Percentiles rank a stretch among this genome's conserved stretches.
Evolutionary conservation across 176 grass and related monocot species (phyloP).

Genomic region (Lolium rigidum): DNA sequence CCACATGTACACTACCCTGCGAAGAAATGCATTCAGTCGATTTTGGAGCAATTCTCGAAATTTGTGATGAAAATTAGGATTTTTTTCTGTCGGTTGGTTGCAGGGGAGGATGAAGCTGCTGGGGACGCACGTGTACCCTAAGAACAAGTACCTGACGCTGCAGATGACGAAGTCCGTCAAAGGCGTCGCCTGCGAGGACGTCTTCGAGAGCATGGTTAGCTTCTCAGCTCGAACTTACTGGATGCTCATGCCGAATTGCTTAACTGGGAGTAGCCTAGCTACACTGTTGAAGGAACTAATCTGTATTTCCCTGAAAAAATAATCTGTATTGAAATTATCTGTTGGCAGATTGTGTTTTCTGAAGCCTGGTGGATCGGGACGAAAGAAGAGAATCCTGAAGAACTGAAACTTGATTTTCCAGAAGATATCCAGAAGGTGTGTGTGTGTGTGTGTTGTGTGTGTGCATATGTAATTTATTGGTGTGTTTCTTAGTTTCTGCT

Average conservation of each 20-base stretch:
- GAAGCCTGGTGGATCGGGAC: conserved; percentile 87
- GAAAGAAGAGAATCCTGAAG: conserved; percentile 86
- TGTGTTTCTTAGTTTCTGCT: neutral
- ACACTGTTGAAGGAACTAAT: neutral
- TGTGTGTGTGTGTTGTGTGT: no score
- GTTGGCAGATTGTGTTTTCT: conserved; percentile 90
- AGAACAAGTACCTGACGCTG: conserved; percentile 98
- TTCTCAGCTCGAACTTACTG: neutral
- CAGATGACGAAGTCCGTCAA: conserved; percentile 84
- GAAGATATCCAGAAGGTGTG: conserved; percentile 63
- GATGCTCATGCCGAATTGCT: neutral
- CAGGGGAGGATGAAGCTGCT: conserved; percentile 86
- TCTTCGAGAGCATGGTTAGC: conserved; percentile 92
- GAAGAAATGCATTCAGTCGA: neutral
- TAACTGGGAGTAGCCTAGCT: neutral
- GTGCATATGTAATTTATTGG: neutral
- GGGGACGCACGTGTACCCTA: conserved; percentile 92
- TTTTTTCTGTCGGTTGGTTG: neutral
- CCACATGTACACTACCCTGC: conserved; percentile 50
- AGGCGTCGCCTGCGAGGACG: conserved; percentile 84
- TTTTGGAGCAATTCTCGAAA: neutral
- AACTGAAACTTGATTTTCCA: conserved; percentile 75
- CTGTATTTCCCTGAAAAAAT: neutral
- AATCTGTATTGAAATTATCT: neutral
- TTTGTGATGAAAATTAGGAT: neutral